Evolutionary conservation across 805 yeast species (phyloP), one percentile per base, ranked within the genome.

Genomic region (Ogataea allantospora): DNA sequence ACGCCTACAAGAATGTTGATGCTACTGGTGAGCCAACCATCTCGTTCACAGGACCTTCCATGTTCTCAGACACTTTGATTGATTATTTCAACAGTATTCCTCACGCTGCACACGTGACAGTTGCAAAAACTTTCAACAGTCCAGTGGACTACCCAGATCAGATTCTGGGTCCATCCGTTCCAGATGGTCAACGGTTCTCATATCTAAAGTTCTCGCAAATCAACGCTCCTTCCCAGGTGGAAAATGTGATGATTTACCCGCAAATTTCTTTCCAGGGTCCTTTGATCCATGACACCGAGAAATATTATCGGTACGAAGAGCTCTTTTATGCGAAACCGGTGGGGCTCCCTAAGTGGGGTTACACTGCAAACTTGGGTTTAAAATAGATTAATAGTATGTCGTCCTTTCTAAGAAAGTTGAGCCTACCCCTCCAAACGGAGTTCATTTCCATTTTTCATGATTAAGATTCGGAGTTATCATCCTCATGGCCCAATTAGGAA

Each of bases 291-390:
- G 36, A 34, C 15, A 29, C 31, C n/a, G 42, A 38, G n/a, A 43
- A 38, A 16, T 42, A 40, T 22, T 20, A 16, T 7, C 18, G 11
- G 5, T 42, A 42, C 33, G 36, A 39, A 16, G 15, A 33, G 16
- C 32, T 38, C 34, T 40, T 37, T 40, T 44, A 59, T 29, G 38
- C 67, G 62, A 14, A 67, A 65, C 36, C 47, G 2, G 6, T 22
- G 11, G 43, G 38, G 2, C 28, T 42, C 16, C 39, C 43, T 7
- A 33, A 35, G 13, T 49, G 47, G 46, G 38, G 49, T n/a, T 42
- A 39, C 43, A 42, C 17, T 19, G 16, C 35, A 7, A 45, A 45
- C 23, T n/a, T 40, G 16, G 48, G 48, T 12, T 18, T 35, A 7
- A 17, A 7, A 6, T 22, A n/a, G 23, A 21, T 19, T 9, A 27